Percentiles rank a stretch among this genome's conserved stretches.
Evolutionary conservation across 305 asterid species (phyloP).

Genomic region (Solanum hybrid): DNA sequence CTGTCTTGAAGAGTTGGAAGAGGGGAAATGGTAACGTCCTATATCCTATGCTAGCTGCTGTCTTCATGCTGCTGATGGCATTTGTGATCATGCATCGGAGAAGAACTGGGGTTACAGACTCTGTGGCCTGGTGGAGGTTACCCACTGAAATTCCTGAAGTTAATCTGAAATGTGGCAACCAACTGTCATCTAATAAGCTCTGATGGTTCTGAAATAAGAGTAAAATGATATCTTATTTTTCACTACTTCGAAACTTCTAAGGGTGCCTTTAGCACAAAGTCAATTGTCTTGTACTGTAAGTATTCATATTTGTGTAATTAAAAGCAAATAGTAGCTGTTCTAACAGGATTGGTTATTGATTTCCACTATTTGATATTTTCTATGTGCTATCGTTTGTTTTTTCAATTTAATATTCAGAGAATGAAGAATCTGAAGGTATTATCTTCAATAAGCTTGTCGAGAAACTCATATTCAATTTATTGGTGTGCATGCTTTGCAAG

Average conservation of each 20-base stretch:
- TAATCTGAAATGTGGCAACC: constrained; percentile 30
- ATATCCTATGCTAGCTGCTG: constrained; percentile 41
- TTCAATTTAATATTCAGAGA: neutral
- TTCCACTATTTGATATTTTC: neutral
- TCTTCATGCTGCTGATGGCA: constrained; percentile 44
- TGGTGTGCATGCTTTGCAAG: neutral
- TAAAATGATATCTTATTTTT: neutral
- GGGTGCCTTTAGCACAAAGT: neutral
- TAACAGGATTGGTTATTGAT: neutral
- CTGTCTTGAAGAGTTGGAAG: constrained; percentile 49
- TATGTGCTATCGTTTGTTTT: neutral
- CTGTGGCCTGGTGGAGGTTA: constrained; percentile 52
- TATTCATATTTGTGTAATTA: neutral
- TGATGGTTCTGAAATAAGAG: constrained; percentile 18
- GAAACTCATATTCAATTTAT: neutral
- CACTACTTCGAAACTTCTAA: neutral
- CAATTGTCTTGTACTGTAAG: constrained; percentile 1
- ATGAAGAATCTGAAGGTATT: neutral
- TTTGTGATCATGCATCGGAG: constrained; percentile 45
- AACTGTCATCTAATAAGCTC: constrained; percentile 26
- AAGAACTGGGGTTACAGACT: constrained; percentile 19
- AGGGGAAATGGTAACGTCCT: constrained; percentile 25
- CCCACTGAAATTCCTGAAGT: constrained; percentile 59
- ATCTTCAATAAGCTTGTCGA: neutral
- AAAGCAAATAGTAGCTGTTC: neutral